Conservation (phyloP, 2,329 filamentous ascomycete genomes). For the Alternaria triticina region DNA sequence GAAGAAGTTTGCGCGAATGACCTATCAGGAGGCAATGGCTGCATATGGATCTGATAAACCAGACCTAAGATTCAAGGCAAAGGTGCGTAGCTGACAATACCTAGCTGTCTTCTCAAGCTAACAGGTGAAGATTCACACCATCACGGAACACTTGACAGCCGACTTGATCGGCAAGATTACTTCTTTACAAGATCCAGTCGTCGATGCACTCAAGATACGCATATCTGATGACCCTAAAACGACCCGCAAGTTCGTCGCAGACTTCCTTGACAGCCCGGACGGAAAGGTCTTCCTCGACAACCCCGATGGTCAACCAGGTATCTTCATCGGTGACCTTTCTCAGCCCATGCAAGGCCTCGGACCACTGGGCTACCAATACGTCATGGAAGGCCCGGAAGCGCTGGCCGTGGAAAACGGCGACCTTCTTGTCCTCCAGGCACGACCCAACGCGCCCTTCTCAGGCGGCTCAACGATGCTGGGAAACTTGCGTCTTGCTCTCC, state of each 20-base stretch:
- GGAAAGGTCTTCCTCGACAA: slow-evolving; percentile 68
- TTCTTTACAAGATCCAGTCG: slow-evolving; percentile 67
- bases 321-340: slow-evolving; percentile 75
- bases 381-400: slow-evolving; percentile 62
- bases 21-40: slow-evolving; percentile 80
- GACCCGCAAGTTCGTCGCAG: slow-evolving; percentile 66
- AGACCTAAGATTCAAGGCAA: slow-evolving; percentile 76
- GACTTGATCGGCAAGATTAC: slow-evolving; percentile 79
- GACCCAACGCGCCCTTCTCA: slow-evolving; percentile 66
- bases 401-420: slow-evolving; percentile 70
- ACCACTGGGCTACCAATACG: slow-evolving; percentile 75
- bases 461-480: slow-evolving; percentile 79
- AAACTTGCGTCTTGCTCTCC: slow-evolving; percentile 72
- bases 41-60: slow-evolving; percentile 91
- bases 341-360: slow-evolving; percentile 79
- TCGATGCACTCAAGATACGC: slow-evolving; percentile 77
- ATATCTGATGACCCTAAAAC: slow-evolving; percentile 60
- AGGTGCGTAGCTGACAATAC: slow-evolving; percentile 51
- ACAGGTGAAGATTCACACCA: slow-evolving; percentile 63
- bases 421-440: slow-evolving; percentile 80
- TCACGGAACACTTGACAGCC: slow-evolving; percentile 68
- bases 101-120: not conserved
- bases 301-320: slow-evolving; percentile 76
- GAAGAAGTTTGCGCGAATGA: slow-evolving; percentile 63
- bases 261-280: slow-evolving; percentile 73